A percentile compares a stretch with the other conserved stretches of the same genome.
These are phyloP conservation scores for Cryptococcus neoformans DNA, from an alignment of 1,284 basidiomycete genomes.

Conservation along the genomic window DNA sequence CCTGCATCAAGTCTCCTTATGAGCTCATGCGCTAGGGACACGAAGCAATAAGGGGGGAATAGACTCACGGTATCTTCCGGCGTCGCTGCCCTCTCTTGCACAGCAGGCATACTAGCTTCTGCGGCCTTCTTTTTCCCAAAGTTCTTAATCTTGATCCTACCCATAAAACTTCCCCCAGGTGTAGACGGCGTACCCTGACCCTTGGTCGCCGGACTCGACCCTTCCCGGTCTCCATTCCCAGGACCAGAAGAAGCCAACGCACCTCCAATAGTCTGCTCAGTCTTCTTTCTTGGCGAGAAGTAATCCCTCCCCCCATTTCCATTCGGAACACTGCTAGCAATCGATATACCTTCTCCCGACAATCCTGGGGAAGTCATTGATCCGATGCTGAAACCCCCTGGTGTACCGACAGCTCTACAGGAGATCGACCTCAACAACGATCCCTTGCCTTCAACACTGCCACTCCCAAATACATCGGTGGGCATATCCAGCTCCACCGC, in stretches of 20 bases:
- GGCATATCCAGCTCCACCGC: conserved; percentile 42
- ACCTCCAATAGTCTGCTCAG: conserved; percentile 10
- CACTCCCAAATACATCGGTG: conserved; percentile 1
- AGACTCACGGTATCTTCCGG: conserved; percentile 32
- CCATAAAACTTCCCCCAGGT: conserved; percentile 65
- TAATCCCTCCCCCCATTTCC: conserved; percentile 32
- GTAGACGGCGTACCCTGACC: conserved; percentile 41
- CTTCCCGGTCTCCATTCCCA: conserved; percentile 8
- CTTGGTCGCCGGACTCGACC: conserved; percentile 2
- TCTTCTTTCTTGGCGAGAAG: conserved; percentile 31
- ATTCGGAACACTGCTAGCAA: not conserved
- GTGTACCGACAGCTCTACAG: no score
- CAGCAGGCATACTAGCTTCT: conserved; percentile 40
- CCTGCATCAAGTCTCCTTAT: conserved; percentile 9
- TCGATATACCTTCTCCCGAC: no score
- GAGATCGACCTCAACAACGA: not conserved
- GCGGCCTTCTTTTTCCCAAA: conserved; percentile 62
- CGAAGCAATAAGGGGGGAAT: not conserved
- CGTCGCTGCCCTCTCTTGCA: conserved; percentile 29
- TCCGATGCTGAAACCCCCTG: no score
- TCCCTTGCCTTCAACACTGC: not conserved
- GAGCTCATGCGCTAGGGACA: not conserved
- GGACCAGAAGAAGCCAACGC: conserved; percentile 8
- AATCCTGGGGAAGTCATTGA: no score
- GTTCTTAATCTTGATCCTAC: conserved; percentile 60